These are phyloP conservation scores for Dictyostelium citrinum DNA, from an alignment of 78 protist genomes.

Conservation along the genomic window DNA sequence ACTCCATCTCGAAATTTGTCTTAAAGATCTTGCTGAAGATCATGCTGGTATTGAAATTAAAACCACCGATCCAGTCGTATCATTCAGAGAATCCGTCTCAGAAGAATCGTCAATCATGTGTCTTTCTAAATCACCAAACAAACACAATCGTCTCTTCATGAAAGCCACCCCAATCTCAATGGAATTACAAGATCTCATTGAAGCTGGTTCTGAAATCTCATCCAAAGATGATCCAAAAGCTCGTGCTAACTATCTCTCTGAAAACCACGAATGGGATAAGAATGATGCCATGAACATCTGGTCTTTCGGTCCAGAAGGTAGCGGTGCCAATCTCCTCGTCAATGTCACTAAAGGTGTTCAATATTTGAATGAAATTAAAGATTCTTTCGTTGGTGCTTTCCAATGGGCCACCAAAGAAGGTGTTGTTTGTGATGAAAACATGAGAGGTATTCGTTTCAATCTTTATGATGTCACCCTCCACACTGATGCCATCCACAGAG, in stretches of 20 bases:
- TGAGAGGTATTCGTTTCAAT: slow-evolving; percentile 97
- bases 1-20: slow-evolving; percentile 98
- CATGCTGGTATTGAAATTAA: slow-evolving; percentile 91
- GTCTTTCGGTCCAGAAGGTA: slow-evolving; percentile 98
- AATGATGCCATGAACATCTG: slow-evolving; percentile 95
- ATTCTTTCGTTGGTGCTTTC: slow-evolving; percentile 96
- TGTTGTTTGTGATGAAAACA: slow-evolving; percentile 96
- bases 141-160: slow-evolving; percentile 99
- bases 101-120: slow-evolving; percentile 75
- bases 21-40: slow-evolving; percentile 98
- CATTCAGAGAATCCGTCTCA: slow-evolving; percentile 97
- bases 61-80: slow-evolving; percentile 98
- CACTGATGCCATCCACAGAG: slow-evolving; percentile 99
- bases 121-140: slow-evolving; percentile 99
- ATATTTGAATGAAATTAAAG: slow-evolving; percentile 98
- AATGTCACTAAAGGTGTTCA: slow-evolving; percentile 94
- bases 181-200: slow-evolving; percentile 94
- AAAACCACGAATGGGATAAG: slow-evolving; percentile 92
- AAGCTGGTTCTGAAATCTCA: slow-evolving; percentile 79
- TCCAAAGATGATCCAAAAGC: slow-evolving; percentile 87
- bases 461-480: slow-evolving; percentile 96
- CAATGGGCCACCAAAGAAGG: slow-evolving; percentile 98
- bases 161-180: slow-evolving; percentile 94
- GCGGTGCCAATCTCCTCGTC: slow-evolving; percentile 96
- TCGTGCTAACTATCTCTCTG: slow-evolving; percentile 89